Evolutionary conservation across 352 stramenopile genomes (phyloP).

Genomic region (Pythium phragmiticola): DNA sequence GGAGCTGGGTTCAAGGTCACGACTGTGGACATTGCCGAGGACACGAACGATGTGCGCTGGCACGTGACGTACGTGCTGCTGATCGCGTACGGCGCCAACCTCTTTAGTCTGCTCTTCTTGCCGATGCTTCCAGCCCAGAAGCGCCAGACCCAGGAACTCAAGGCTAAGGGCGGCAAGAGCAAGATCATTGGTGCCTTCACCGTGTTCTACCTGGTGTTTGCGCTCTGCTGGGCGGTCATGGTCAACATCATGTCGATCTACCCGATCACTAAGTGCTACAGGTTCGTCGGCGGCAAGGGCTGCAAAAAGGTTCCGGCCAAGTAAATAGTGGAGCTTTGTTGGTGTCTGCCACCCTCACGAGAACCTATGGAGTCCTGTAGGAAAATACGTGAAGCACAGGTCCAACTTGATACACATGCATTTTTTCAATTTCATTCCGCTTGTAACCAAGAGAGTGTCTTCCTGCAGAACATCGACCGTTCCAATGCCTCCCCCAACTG

Average conservation of each 20-base stretch:
- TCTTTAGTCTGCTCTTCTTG: constrained; percentile 22
- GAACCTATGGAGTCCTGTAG: no score
- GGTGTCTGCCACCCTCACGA: no score
- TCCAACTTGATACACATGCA: no score
- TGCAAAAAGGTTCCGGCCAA: constrained; percentile 10
- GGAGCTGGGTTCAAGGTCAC: constrained; percentile 23
- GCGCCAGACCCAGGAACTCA: constrained; percentile 19
- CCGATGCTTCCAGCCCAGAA: constrained; percentile 29
- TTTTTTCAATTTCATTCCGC: no score
- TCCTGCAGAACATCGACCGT: no score
- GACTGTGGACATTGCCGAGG: constrained; percentile 21
- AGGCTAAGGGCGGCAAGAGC: constrained; percentile 23
- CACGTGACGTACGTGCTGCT: constrained; percentile 24
- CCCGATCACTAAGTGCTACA: constrained; percentile 27
- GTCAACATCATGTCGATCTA: constrained; percentile 33
- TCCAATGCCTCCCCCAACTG: no score
- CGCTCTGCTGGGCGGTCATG: constrained; percentile 25
- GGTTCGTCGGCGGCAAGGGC: constrained; percentile 27
- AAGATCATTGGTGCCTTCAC: constrained; percentile 23
- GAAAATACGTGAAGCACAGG: no score
- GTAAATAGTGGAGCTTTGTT: no score
- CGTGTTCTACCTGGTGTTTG: constrained; percentile 25
- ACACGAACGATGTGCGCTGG: constrained; percentile 23
- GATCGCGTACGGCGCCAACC: constrained; percentile 23
- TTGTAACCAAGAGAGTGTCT: no score